phyloP scores from a whole-genome alignment of 352 stramenopile species.

The Aphanomyces stellatus region DNA sequence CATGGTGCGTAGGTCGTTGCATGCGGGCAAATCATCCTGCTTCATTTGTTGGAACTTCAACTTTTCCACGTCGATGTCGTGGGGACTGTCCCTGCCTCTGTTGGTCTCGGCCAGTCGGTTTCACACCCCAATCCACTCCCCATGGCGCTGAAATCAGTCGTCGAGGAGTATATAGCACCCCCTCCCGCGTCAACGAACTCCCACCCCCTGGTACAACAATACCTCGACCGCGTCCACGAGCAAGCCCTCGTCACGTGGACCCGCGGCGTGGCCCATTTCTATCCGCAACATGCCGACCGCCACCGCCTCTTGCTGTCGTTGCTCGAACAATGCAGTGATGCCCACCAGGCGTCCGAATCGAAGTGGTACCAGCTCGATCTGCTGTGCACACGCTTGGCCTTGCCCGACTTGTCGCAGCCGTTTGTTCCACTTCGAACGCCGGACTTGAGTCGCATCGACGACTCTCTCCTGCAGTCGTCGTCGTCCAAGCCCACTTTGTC shows the following conservation, averaged over 20 bases:
- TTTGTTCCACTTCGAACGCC: constrained; percentile 45
- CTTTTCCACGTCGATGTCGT: constrained; percentile 82
- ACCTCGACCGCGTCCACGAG: constrained; percentile 46
- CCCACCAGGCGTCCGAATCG: constrained; percentile 19
- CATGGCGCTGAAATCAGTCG: constrained; percentile 56
- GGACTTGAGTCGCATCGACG: constrained; percentile 21
- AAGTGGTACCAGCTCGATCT: constrained; percentile 59
- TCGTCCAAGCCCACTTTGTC: constrained; percentile 21
- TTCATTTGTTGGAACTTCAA: constrained; percentile 67
- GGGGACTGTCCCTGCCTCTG: constrained; percentile 64
- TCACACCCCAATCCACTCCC: constrained; percentile 49
- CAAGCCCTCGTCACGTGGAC: constrained; percentile 64
- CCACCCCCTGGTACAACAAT: constrained; percentile 31
- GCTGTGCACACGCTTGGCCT: constrained; percentile 59
- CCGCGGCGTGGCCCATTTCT: constrained; percentile 67
- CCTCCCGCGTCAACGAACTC: constrained; percentile 14
- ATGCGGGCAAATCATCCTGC: constrained; percentile 49
- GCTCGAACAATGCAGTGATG: constrained; percentile 24
- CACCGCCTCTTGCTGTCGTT: constrained; percentile 46
- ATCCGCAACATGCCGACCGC: constrained; percentile 46
- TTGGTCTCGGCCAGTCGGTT: constrained; percentile 67
- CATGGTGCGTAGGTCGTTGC: constrained; percentile 44
- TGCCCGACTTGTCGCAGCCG: constrained; percentile 61
- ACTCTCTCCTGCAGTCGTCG: background rate
- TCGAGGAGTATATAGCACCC: constrained; percentile 40